Evolutionary conservation across 2,329 filamentous ascomycete genomes (phyloP).

Genomic region (Diaporthe destruens): DNA sequence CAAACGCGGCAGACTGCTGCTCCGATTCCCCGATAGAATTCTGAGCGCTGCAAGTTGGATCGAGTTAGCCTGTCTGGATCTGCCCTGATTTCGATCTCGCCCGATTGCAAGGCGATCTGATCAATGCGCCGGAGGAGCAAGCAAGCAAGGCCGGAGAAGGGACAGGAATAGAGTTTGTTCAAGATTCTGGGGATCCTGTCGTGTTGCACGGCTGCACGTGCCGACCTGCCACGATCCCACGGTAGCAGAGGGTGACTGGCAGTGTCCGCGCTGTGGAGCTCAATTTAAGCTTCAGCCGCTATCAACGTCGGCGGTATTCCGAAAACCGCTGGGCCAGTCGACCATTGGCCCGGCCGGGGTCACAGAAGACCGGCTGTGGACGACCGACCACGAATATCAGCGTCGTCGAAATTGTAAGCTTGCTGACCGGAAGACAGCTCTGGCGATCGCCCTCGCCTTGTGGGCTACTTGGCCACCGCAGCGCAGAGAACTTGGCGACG

Average conservation of each 20-base stretch:
- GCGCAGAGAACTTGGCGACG: not conserved
- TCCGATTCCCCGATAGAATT: not conserved
- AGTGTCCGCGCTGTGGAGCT: conserved; percentile 28
- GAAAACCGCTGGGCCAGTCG: conserved; percentile 15
- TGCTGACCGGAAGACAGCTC: conserved; percentile 4
- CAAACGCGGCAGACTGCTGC: conserved; percentile 11
- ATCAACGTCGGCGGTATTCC: conserved; percentile 23
- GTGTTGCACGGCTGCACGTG: conserved; percentile 28
- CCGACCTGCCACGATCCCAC: conserved; percentile 30
- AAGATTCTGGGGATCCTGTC: conserved; percentile 34
- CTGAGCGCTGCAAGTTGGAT: conserved; percentile 7
- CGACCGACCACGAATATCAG: conserved; percentile 8
- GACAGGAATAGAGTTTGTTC: conserved; percentile 28
- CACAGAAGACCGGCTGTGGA: conserved; percentile 10
- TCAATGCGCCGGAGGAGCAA: conserved; percentile 21
- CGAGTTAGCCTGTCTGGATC: conserved; percentile 17
- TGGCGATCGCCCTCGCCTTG: not conserved
- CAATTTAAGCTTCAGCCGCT: conserved; percentile 36
- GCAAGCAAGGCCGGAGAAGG: not conserved
- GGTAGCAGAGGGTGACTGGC: conserved; percentile 28
- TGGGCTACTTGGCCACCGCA: conserved; percentile 5
- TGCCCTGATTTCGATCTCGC: conserved; percentile 4
- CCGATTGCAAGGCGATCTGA: conserved; percentile 3
- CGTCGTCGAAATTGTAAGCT: conserved; percentile 6
- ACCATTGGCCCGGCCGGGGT: conserved; percentile 25